Evolutionary conservation across 768 basidiomycete species (phyloP), one percentile per base, ranked within the genome.

Genomic region (Multifurca ochricompacta): DNA sequence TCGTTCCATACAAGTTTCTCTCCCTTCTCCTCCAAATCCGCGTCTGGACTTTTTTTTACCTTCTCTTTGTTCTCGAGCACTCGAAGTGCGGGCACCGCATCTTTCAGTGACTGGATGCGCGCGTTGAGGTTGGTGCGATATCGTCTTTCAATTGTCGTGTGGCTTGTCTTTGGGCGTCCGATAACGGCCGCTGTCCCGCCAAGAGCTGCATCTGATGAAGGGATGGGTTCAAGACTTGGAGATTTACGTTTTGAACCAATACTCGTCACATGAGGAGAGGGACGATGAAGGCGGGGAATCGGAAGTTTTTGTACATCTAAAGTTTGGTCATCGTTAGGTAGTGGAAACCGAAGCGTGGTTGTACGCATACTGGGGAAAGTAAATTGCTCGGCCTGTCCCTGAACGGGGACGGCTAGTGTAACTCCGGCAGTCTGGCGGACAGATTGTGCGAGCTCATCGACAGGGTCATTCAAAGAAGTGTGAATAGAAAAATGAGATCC

Each of bases 41-140:
- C n/a, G 13, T 49, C 51, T 36, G 36, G 47, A 25, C 36, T 60
- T 30, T 62, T 61, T 30, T 64, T 64, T 5, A 76, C 74, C 19
- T 53, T 59, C 30, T 40, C 64, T 56, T 77, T 76, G 58, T 79
- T 76, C 57, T 91, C 88, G 4, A 91, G 73, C 16, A 88, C 82
- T 4, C 89, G 84, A 35, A 92, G 76, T 0, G 90, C 90, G 4
- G 90, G 90, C 1, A 92, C 88, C 11, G 90, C 82, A 64, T 82
- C 79, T 56, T 86, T 83, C 44, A 92, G 73, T 49, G 81, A 82
- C 55, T 87, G 85, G 30, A 92, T 91, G 45, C 90, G 84, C 0
- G 88, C 85, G 61, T 92, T 92, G 41, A 92, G 74, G 65, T 92
- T 92, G 1, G 90, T 91, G 52, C 90, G 83, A 67, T 92, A 92